Evolutionary conservation across 2,329 filamentous ascomycete species (phyloP).

Genomic region (Ploettnerulaceae sp.): DNA sequence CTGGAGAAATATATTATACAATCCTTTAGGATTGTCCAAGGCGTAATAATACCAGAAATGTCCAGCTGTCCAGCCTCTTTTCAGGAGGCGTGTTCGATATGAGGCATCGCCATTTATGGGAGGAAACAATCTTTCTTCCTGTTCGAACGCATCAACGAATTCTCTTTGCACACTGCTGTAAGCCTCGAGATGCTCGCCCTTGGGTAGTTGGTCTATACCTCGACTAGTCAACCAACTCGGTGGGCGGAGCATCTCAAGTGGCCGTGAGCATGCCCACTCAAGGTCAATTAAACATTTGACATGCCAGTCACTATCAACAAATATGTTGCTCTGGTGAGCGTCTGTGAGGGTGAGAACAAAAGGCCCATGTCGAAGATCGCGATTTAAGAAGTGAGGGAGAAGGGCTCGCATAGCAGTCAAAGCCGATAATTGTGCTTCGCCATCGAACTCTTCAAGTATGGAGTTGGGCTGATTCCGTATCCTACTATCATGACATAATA

Average conservation of each 20-base stretch:
- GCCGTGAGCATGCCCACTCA: constrained; percentile 33
- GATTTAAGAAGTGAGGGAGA: constrained; percentile 23
- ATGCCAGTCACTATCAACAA: constrained; percentile 36
- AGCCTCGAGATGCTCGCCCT: constrained; percentile 15
- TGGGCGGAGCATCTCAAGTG: constrained; percentile 31
- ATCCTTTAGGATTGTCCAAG: constrained; percentile 22
- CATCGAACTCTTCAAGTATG: constrained; percentile 29
- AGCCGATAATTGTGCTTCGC: constrained; percentile 31
- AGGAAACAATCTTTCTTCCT: constrained; percentile 20
- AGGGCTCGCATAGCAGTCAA: constrained; percentile 30
- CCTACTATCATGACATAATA: constrained; percentile 35
- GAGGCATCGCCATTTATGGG: constrained; percentile 8
- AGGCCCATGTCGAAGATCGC: constrained; percentile 30
- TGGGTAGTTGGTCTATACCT: constrained; percentile 14
- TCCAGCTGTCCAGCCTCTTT: constrained; percentile 21
- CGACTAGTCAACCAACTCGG: constrained; percentile 33
- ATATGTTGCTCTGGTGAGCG: constrained; percentile 39
- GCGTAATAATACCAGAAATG: constrained; percentile 28
- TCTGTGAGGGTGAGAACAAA: constrained; percentile 37
- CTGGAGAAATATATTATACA: constrained; percentile 22
- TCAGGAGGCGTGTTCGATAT: constrained; percentile 18
- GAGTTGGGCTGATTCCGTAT: constrained; percentile 35
- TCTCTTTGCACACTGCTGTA: constrained; percentile 19
- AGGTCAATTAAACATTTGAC: constrained; percentile 34
- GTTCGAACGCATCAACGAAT: constrained; percentile 20